These are phyloP conservation scores for Yamadazyma olivae DNA, from an alignment of 805 yeast species.

Conservation along the genomic window DNA sequence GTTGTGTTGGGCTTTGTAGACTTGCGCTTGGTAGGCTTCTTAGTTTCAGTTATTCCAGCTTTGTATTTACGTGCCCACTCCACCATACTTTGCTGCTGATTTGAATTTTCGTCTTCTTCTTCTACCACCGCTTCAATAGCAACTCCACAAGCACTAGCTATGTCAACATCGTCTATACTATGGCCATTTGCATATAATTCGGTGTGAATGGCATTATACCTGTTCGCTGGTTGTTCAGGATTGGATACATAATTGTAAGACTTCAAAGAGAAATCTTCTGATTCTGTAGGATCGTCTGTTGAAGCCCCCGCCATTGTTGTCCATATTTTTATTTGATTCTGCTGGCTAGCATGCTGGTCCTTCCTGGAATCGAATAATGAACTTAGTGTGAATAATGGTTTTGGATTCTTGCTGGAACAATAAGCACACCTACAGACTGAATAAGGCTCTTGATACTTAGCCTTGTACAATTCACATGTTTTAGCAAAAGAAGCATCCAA, in stretches of 20 bases:
- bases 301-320: not conserved
- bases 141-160: not conserved
- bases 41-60: no score
- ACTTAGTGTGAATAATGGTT: no score
- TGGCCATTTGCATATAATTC: not conserved
- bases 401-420: not conserved
- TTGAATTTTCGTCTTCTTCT: no score
- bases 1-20: no score
- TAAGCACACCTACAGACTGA: slow-evolving; percentile 3
- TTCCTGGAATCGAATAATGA: not conserved
- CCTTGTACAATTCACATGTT: slow-evolving; percentile 9
- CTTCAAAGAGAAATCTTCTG: no score
- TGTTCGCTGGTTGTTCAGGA: no score
- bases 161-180: not conserved
- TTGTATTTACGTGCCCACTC: no score
- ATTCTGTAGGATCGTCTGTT: no score
- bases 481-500: slow-evolving; percentile 14
- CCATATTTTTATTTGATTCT: not conserved
- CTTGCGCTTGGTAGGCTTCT: no score
- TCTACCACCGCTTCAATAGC: no score
- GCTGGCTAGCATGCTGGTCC: not conserved
- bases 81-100: no score
- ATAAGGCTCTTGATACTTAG: not conserved
- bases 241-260: not conserved
- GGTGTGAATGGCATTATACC: no score